phyloP scores from a whole-genome alignment of 176 grass and related monocot genomes.

The Phoenix roebelenii region DNA sequence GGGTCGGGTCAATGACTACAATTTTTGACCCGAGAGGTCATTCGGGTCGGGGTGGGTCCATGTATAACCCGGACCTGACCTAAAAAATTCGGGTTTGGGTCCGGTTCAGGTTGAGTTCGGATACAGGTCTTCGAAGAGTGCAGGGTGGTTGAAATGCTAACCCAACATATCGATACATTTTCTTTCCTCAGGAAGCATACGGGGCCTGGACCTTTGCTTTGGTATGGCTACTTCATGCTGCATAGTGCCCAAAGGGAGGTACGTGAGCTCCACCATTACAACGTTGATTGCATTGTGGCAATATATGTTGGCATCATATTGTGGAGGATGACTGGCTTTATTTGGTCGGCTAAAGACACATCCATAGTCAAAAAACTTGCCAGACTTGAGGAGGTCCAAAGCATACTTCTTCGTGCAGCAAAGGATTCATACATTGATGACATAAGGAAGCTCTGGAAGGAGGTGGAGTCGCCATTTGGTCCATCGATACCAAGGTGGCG shows the following conservation, averaged over 20 bases:
- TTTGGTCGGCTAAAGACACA: constrained; percentile 51
- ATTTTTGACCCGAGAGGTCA: no score
- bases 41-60: no score
- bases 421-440: constrained; percentile 69
- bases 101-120: no score
- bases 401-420: constrained; percentile 40
- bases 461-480: constrained; percentile 16
- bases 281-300: constrained; percentile 71
- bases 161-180: not conserved
- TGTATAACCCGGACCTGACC: no score
- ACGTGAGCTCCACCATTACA: constrained; percentile 73
- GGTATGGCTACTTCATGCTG: constrained; percentile 69
- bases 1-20: no score
- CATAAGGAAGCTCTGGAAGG: constrained; percentile 55
- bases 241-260: constrained; percentile 85
- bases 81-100: no score
- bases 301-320: constrained; percentile 78
- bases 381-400: constrained; percentile 54
- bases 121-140: no score
- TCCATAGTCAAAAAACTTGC: constrained; percentile 35
- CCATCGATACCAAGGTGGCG: no score
- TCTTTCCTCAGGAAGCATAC: constrained; percentile 65
- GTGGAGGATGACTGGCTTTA: constrained; percentile 73
- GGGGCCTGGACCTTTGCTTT: constrained; percentile 65
- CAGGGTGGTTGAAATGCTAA: not conserved